Percentiles rank a stretch among this genome's conserved stretches.
Evolutionary conservation across 257 asterid genomes (phyloP).

Genomic region (Nicotiana tomentosiformis): DNA sequence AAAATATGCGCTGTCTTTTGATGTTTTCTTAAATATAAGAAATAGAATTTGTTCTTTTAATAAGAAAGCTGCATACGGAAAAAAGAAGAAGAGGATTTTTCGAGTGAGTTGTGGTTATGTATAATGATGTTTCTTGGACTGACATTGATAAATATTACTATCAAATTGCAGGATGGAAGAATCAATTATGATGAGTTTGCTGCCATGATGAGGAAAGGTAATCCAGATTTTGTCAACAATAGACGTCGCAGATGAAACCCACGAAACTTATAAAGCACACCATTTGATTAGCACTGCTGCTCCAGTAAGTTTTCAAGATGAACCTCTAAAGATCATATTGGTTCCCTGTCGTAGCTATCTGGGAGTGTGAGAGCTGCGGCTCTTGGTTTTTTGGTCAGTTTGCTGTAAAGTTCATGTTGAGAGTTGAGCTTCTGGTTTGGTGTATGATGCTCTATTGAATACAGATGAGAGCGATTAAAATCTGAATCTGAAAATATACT

Average conservation of each 20-base stretch:
- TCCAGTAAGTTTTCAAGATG: neutral
- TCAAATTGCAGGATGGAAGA: constrained; percentile 67
- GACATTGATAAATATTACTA: neutral
- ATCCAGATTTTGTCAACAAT: constrained; percentile 50
- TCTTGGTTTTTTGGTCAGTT: neutral
- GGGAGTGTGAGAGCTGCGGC: neutral
- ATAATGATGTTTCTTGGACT: neutral
- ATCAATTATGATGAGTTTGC: constrained; percentile 85
- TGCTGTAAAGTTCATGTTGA: neutral
- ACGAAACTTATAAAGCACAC: neutral
- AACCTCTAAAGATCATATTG: neutral
- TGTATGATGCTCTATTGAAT: neutral
- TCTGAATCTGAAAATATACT: neutral
- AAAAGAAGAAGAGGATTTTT: neutral
- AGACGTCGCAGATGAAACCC: constrained; percentile 55
- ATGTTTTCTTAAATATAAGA: neutral
- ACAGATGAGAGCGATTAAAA: neutral
- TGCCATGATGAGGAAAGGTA: constrained; percentile 86
- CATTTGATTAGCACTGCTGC: neutral
- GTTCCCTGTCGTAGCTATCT: neutral
- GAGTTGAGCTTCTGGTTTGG: neutral
- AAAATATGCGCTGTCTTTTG: too few relatives aligned
- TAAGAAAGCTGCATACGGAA: neutral
- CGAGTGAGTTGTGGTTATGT: too few relatives aligned
- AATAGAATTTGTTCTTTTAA: neutral